A percentile compares a stretch with the other conserved stretches of the same genome.
Conservation (phyloP, 2,329 filamentous ascomycete species). For the Waltergamsia citrina region DNA sequence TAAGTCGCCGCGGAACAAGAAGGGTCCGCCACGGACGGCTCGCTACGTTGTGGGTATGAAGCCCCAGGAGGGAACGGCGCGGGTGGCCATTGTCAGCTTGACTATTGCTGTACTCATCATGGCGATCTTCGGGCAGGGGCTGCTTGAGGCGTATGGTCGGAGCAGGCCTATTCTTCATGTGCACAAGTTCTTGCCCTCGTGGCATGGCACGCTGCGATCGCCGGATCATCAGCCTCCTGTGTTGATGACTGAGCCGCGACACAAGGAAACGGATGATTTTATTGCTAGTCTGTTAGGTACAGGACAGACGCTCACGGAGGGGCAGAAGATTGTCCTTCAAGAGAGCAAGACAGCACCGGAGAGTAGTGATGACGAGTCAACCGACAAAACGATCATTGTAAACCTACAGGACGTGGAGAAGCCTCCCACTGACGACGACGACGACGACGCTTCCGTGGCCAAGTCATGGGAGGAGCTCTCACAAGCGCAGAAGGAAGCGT, state of each 20-base stretch:
- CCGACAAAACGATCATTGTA: no score
- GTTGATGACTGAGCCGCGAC: constrained; percentile 10
- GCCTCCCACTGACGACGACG: constrained; percentile 14
- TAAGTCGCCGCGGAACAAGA: constrained; percentile 21
- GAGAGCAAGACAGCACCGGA: background rate
- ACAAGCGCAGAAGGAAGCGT: constrained; percentile 50
- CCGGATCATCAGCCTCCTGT: constrained; percentile 13
- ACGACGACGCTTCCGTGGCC: constrained; percentile 38
- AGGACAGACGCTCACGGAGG: constrained; percentile 8
- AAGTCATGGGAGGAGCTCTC: constrained; percentile 64
- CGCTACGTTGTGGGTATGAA: constrained; percentile 63
- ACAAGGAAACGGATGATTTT: constrained; percentile 16
- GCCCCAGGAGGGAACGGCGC: constrained; percentile 40
- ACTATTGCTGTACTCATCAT: constrained; percentile 50
- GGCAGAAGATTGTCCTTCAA: background rate
- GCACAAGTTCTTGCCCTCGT: constrained; percentile 42
- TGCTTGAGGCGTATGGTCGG: constrained; percentile 54
- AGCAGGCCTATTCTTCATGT: constrained; percentile 47
- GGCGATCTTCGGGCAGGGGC: constrained; percentile 50
- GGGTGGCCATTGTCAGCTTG: constrained; percentile 41
- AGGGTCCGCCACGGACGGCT: constrained; percentile 34
- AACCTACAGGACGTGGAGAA: constrained; percentile 4
- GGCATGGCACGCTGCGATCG: constrained; percentile 21
- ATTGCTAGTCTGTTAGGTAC: constrained; percentile 24
- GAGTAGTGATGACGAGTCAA: no score